Evolutionary conservation across 192 early-diverging fungal species (phyloP).

Genomic region (Backusella luteola): DNA sequence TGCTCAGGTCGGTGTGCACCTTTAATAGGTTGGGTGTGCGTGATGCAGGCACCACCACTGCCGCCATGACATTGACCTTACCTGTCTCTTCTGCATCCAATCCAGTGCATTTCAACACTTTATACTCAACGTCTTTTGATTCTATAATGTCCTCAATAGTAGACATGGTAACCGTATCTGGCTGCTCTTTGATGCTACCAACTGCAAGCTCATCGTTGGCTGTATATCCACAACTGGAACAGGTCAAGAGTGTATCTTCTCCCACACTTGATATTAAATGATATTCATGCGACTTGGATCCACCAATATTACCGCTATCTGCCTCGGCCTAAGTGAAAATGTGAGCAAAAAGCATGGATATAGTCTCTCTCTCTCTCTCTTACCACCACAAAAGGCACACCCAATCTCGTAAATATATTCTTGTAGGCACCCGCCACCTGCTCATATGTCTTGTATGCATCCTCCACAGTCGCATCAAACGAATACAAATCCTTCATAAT

Average conservation of each 20-base stretch:
- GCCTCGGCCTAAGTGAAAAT: constrained; percentile 65
- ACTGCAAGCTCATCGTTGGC: constrained; percentile 83
- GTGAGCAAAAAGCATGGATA: background rate
- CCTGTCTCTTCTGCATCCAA: background rate
- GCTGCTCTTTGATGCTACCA: constrained; percentile 18
- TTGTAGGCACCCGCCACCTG: constrained; percentile 74
- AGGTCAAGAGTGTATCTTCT: constrained; percentile 78
- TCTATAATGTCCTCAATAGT: background rate
- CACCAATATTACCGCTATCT: constrained; percentile 92
- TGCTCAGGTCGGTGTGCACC: constrained; percentile 4
- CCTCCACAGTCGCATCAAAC: constrained; percentile 71
- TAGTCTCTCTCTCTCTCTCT: background rate
- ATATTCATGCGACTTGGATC: constrained; percentile 86
- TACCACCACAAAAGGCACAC: constrained; percentile 75
- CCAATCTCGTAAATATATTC: constrained; percentile 72
- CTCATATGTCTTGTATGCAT: constrained; percentile 75
- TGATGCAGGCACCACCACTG: constrained; percentile 2
- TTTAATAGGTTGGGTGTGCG: constrained; percentile 18
- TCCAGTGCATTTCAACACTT: background rate
- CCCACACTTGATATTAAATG: constrained; percentile 75
- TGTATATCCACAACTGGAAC: constrained; percentile 72
- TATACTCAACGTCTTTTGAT: background rate
- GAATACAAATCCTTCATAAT: constrained; percentile 97
- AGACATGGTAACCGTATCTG: too few species aligned
- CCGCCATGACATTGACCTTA: background rate